Evolutionary conservation across 2,329 filamentous ascomycete species (phyloP).

Genomic region (Paraphaeosphaeria sporulosa): DNA sequence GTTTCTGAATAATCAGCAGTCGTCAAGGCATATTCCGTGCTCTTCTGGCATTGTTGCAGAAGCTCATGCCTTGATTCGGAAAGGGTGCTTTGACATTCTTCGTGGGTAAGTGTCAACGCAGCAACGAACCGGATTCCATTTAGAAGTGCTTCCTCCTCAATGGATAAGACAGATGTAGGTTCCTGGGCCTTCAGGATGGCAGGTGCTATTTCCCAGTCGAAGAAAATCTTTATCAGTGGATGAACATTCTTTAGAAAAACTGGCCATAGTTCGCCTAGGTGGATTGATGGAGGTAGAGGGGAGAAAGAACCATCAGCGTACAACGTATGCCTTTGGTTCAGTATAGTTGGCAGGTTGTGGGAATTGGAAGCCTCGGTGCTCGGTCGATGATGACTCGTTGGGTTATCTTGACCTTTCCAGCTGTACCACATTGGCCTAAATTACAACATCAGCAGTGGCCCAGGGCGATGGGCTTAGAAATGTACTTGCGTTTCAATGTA

Average conservation of each 20-base stretch:
- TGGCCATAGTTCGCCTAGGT: background rate
- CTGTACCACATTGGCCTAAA: conserved; percentile 2
- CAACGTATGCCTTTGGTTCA: background rate
- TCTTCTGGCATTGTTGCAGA: background rate
- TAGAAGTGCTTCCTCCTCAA: background rate
- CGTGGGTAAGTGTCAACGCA: background rate
- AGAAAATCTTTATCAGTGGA: background rate
- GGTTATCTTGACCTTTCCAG: background rate
- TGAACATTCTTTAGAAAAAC: background rate
- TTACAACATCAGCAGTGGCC: background rate
- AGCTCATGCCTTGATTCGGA: background rate
- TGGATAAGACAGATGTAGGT: background rate
- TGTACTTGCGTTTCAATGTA: background rate
- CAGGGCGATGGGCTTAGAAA: background rate
- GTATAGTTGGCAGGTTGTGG: background rate
- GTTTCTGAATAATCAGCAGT: background rate
- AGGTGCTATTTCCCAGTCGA: background rate
- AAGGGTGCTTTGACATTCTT: background rate
- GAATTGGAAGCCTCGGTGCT: background rate
- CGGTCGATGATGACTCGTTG: background rate
- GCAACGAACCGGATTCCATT: background rate
- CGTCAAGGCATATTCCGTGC: background rate
- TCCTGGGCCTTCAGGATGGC: background rate
- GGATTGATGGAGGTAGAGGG: background rate
- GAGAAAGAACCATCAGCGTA: background rate